Evolutionary conservation across 768 basidiomycete genomes (phyloP).

Genomic region (Pleurotus citrinopileatus): DNA sequence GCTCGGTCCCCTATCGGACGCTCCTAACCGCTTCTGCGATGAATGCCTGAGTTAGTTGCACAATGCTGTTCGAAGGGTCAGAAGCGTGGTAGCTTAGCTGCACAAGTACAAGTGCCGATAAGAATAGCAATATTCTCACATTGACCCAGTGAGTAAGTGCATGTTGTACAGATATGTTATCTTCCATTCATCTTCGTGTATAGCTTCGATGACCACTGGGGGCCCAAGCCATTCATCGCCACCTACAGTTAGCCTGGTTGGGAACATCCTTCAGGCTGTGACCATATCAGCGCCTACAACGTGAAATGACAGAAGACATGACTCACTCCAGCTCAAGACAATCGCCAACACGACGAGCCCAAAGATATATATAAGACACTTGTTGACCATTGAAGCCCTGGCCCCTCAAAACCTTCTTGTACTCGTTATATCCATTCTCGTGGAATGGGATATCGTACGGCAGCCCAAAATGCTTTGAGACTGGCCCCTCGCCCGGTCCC

Average conservation of each 20-base stretch:
- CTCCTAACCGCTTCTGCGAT: too few species aligned
- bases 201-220: not conserved
- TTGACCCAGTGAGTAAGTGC: too few species aligned
- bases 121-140: too few species aligned
- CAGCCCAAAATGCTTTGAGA: conserved; percentile 7
- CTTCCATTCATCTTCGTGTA: not conserved
- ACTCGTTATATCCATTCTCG: conserved; percentile 14
- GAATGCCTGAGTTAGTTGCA: too few species aligned
- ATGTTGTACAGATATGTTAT: too few species aligned
- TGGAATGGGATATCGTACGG: conserved; percentile 18
- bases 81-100: too few species aligned
- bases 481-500: conserved; percentile 14
- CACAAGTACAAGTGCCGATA: too few species aligned
- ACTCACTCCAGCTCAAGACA: conserved; percentile 20
- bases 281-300: not conserved
- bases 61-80: too few species aligned
- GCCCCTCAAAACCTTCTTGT: conserved; percentile 8
- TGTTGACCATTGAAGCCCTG: conserved; percentile 14
- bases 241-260: conserved; percentile 11
- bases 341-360: conserved; percentile 17
- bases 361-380: conserved; percentile 11
- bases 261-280: conserved; percentile 18
- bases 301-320: not conserved
- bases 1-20: too few species aligned
- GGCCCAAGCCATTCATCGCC: conserved; percentile 9